A percentile compares a stretch with the other conserved stretches of the same genome.
These are phyloP conservation scores for Monosporozyma unispora DNA, from an alignment of 805 yeast species.

Conservation along the genomic window DNA sequence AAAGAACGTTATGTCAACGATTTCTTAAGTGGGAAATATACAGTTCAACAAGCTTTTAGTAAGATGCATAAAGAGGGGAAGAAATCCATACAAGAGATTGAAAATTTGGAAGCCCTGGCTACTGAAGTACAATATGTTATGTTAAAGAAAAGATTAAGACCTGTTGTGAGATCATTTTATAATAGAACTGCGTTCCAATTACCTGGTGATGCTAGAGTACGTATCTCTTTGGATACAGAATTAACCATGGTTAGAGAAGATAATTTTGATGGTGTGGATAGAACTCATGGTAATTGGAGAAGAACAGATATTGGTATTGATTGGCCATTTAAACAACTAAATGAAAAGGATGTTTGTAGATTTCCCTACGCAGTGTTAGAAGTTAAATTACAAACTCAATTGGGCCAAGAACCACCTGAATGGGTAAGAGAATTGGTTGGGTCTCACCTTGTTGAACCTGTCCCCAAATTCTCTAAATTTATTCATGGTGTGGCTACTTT, in stretches of 20 bases:
- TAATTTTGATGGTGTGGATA: constrained; percentile 83
- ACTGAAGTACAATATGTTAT: constrained; percentile 88
- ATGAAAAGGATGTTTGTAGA: constrained; percentile 77
- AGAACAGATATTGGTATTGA: constrained; percentile 97
- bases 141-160: constrained; percentile 74
- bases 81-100: constrained; percentile 79
- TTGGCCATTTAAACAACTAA: constrained; percentile 83
- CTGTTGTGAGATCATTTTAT: constrained; percentile 92
- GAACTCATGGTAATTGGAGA: constrained; percentile 94
- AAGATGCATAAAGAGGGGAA: constrained; percentile 90
- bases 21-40: constrained; percentile 72
- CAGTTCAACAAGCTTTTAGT: constrained; percentile 84
- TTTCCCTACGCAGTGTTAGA: constrained; percentile 97
- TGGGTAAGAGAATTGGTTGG: constrained; percentile 93
- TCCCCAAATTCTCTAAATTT: constrained; percentile 94
- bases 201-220: constrained; percentile 98
- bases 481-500: constrained; percentile 95
- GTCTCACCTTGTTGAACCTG: constrained; percentile 93
- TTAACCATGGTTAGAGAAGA: constrained; percentile 97
- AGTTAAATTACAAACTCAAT: constrained; percentile 92
- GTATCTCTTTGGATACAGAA: constrained; percentile 96
- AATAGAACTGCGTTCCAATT: constrained; percentile 98
- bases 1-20: constrained; percentile 87
- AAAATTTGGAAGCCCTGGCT: constrained; percentile 84
- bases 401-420: constrained; percentile 97